Base-by-base conservation (phyloP, 192 early-diverging fungal species). In the Coemansia sp. region DNA sequence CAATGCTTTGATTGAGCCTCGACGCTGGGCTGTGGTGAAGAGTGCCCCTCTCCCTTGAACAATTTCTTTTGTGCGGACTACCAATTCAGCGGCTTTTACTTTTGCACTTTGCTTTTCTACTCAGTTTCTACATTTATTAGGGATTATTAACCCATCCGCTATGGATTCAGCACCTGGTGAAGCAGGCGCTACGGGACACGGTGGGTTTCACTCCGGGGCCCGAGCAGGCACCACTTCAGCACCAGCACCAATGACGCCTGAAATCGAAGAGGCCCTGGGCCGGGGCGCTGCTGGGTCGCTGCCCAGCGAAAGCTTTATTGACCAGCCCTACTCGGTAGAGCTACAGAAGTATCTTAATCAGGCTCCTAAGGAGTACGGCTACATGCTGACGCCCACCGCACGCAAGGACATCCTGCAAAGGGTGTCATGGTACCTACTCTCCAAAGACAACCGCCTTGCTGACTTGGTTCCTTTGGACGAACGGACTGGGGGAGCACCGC, bases 391-490 rank as follows among this genome's bases (percentile, higher is more conserved):
- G 55, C 80, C 80, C 7, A 75, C 71, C 10, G 75, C 71, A 21
- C 80, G 80, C 42, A 74, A 74, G 60, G 69, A 69, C 51, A 83
- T 83, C 24, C 63, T 83, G 66, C 70, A 73, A 51, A 59, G 60
- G 24, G 71, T 83, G 26, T 77, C 80, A 36, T 83, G 74, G 75
- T 83, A 66, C 51, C 66, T 83, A 23, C 69, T 83, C 48, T 77
- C 71, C 65, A 83, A 77, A n/a, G 80, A 83, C 69, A 71, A 83
- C 61, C 70, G 75, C 8, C 75, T 83, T 59, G 74, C 75, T 7
- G 75, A 76, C 34, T 66, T 83, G 68, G 80, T 83, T 21, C 80
- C 80, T 35, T 71, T 83, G 40, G 80, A 83, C 39, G 80, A 83
- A 69, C 60, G 72, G 45, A 83, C 80, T 21, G 80, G 80, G n/a